phyloP scores from a whole-genome alignment of 441 rosid genomes.

The Pelargonium myrrhifolium region DNA sequence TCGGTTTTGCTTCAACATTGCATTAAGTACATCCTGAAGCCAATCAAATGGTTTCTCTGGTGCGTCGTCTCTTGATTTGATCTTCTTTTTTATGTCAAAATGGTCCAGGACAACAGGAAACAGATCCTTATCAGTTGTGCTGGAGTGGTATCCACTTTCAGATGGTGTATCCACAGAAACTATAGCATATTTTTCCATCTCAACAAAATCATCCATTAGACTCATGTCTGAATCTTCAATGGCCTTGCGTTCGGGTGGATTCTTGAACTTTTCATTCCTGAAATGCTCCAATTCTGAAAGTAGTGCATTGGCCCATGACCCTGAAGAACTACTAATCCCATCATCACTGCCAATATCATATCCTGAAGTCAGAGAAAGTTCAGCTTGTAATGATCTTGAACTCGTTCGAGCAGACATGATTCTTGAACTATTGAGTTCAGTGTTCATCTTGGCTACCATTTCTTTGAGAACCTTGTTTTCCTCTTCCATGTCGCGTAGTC shows the following conservation, averaged over 20 bases:
- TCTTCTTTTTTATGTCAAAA: conserved; percentile 21
- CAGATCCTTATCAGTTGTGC: conserved; percentile 20
- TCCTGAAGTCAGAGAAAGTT: conserved; percentile 36
- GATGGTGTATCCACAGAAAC: conserved; percentile 42
- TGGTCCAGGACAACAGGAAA: conserved; percentile 25
- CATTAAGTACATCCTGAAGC: conserved; percentile 76
- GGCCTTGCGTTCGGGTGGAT: conserved; percentile 31
- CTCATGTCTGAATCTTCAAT: conserved; percentile 53
- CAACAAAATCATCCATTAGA: conserved; percentile 75
- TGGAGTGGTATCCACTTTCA: conserved; percentile 28
- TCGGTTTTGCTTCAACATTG: conserved; percentile 49
- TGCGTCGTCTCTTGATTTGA: conserved; percentile 22
- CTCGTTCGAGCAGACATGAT: conserved; percentile 52
- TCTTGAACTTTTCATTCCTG: conserved; percentile 40
- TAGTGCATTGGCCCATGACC: conserved; percentile 66
- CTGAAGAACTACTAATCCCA: conserved; percentile 47
- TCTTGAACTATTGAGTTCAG: conserved; percentile 65
- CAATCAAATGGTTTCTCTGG: conserved; percentile 36
- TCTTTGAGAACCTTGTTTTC: conserved; percentile 74
- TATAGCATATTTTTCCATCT: conserved; percentile 77
- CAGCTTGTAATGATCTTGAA: conserved; percentile 36
- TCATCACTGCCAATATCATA: conserved; percentile 55
- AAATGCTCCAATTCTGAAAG: conserved; percentile 64
- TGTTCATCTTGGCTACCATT: conserved; percentile 42
- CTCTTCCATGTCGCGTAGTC: conserved; percentile 58